A percentile compares a stretch with the other conserved stretches of the same genome.
Conservation (phyloP, 2,329 filamentous ascomycete genomes). For the Chrysosporium queenslandicum region DNA sequence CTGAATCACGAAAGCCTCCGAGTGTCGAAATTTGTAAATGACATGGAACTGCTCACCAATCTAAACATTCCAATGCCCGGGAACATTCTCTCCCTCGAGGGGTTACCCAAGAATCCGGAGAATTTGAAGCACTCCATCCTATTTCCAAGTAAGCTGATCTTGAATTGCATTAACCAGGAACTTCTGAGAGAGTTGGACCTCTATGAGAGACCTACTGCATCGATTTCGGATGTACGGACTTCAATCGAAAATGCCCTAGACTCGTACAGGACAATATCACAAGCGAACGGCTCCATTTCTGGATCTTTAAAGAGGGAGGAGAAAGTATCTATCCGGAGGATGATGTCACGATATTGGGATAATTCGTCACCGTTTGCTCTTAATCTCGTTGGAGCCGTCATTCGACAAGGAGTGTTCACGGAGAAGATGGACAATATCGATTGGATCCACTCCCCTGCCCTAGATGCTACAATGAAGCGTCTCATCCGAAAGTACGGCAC, state of each 20-base stretch:
- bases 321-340: constrained; percentile 27
- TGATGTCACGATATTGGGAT: constrained; percentile 39
- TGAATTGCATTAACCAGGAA: constrained; percentile 35
- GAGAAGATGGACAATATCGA: constrained; percentile 62
- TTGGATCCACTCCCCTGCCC: constrained; percentile 64
- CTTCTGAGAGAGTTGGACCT: constrained; percentile 36
- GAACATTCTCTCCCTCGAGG: constrained; percentile 51
- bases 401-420: constrained; percentile 36
- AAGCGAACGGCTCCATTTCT: constrained; percentile 28
- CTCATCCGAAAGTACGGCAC: constrained; percentile 48
- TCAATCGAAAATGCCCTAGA: constrained; percentile 42
- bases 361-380: constrained; percentile 33
- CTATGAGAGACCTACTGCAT: constrained; percentile 25
- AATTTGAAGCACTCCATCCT: constrained; percentile 27
- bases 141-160: constrained; percentile 53
- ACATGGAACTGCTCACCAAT: constrained; percentile 43
- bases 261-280: constrained; percentile 31
- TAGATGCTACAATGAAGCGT: constrained; percentile 53
- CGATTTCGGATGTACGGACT: constrained; percentile 44
- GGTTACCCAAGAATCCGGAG: constrained; percentile 36
- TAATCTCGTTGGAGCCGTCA: constrained; percentile 35
- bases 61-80: constrained; percentile 53
- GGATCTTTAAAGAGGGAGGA: constrained; percentile 19
- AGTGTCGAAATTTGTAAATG: constrained; percentile 52
- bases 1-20: constrained; percentile 51